phyloP scores from a whole-genome alignment of 441 rosid species.

The Mallotus repandus region DNA sequence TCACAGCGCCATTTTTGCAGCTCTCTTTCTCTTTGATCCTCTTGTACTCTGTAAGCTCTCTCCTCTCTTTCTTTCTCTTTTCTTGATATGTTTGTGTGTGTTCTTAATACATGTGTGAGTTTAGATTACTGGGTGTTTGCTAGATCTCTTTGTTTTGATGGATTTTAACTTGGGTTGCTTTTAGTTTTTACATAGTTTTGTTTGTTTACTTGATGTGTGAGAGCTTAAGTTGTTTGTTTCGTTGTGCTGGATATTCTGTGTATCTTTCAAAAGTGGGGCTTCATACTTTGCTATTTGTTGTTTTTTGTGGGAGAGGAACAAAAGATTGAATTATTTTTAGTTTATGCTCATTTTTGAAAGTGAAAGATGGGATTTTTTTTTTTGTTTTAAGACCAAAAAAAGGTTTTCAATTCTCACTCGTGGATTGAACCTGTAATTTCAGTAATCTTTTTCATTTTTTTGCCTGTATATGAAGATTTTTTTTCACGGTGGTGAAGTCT shows the following conservation, averaged over 20 bases:
- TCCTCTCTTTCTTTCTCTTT: neutral
- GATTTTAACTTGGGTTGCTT: neutral
- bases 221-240: constrained; percentile 1
- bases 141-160: constrained; percentile 2
- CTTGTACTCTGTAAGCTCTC: constrained; percentile 8
- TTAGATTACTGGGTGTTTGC: neutral
- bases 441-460: neutral
- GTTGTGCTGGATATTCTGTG: neutral
- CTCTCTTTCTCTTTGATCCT: neutral
- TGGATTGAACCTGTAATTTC: neutral
- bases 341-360: neutral
- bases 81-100: too few species aligned
- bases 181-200: neutral
- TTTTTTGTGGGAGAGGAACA: constrained; percentile 10
- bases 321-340: neutral
- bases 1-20: neutral
- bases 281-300: neutral
- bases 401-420: neutral
- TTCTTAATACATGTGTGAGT: neutral
- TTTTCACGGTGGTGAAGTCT: neutral
- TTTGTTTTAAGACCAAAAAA: neutral
- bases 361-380: neutral
- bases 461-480: neutral
- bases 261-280: constrained; percentile 16
- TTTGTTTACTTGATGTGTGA: neutral